Evolutionary conservation across 129 eudicot species (phyloP).

Genomic region (Flaveria linearis): DNA sequence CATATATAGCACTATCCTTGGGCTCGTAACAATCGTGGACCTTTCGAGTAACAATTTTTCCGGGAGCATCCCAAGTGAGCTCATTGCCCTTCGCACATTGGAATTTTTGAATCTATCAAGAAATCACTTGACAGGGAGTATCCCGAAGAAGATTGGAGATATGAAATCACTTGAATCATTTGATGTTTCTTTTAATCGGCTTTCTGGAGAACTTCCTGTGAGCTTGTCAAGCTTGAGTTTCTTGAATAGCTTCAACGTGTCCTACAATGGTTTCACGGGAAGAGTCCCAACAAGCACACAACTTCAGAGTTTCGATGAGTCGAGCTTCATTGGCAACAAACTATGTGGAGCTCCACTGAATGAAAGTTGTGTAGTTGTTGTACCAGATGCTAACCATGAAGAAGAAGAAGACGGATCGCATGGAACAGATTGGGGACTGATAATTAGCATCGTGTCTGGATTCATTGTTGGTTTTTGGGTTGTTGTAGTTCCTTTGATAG

Average conservation of each 20-base stretch:
- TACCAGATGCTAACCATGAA: not conserved
- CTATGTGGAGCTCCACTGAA: not conserved
- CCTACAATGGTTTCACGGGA: not conserved
- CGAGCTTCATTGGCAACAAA: conserved; percentile 12
- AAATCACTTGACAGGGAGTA: conserved; percentile 41
- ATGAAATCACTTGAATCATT: conserved; percentile 37
- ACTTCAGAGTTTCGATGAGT: not conserved
- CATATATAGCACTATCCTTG: conserved; percentile 8
- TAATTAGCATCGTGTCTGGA: not conserved
- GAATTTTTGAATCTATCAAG: conserved; percentile 32
- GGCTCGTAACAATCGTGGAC: conserved; percentile 20
- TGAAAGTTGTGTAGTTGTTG: not conserved
- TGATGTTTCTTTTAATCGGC: conserved; percentile 35
- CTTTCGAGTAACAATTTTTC: not conserved
- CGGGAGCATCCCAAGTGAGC: conserved; percentile 35
- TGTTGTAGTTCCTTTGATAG: conserved; percentile 21
- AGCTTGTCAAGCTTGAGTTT: conserved; percentile 14
- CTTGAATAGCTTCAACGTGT: not conserved
- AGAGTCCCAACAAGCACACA: conserved; percentile 10
- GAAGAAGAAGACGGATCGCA: not conserved
- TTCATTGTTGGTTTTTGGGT: conserved; percentile 26
- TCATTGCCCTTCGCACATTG: conserved; percentile 1
- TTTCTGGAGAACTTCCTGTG: conserved; percentile 40
- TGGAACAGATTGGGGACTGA: conserved; percentile 19
- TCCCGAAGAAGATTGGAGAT: conserved; percentile 40